A percentile compares a stretch with the other conserved stretches of the same genome.
Evolutionary conservation across 495 filamentous ascomycete genomes (phyloP).

Genomic region (Achaetomiella virescens): DNA sequence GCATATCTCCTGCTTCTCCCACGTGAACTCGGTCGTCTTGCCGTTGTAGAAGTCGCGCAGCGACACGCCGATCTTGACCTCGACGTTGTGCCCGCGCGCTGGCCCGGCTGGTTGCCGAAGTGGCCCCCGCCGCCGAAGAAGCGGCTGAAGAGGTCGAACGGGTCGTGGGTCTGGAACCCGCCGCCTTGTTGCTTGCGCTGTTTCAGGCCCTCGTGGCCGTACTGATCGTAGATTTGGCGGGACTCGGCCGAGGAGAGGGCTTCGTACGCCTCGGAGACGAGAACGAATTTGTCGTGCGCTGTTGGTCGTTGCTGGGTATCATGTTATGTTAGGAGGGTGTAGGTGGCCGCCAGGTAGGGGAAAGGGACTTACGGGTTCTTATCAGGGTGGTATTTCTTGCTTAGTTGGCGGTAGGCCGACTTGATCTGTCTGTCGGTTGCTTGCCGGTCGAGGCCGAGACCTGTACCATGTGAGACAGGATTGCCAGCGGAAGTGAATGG

Average conservation of each 20-base stretch:
- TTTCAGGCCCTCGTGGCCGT: constrained; percentile 84
- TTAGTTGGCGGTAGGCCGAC: constrained; percentile 84
- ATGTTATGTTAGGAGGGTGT: constrained; percentile 5
- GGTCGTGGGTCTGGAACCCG: constrained; percentile 66
- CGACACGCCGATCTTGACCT: constrained; percentile 75
- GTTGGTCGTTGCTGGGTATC: constrained; percentile 46
- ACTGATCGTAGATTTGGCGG: constrained; percentile 90
- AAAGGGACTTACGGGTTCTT: constrained; percentile 81
- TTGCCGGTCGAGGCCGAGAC: constrained; percentile 74
- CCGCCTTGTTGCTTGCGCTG: constrained; percentile 69
- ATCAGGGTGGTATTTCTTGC: constrained; percentile 95
- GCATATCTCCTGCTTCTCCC: constrained; percentile 94
- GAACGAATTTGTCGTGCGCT: constrained; percentile 89
- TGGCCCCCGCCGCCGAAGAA: constrained; percentile 93
- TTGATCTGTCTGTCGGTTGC: constrained; percentile 91
- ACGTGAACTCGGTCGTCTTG: constrained; percentile 70
- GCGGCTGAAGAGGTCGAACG: constrained; percentile 93
- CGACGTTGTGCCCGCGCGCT: constrained; percentile 85
- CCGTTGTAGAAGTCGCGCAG: constrained; percentile 93
- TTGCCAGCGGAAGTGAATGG: neutral
- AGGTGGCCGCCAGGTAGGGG: neutral
- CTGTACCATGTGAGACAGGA: constrained; percentile 27
- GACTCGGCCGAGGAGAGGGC: constrained; percentile 74
- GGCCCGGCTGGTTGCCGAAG: constrained; percentile 63
- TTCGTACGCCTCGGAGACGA: constrained; percentile 94